Evolutionary conservation across 768 basidiomycete species (phyloP).

Genomic region (Xanthoconium purpureum): DNA sequence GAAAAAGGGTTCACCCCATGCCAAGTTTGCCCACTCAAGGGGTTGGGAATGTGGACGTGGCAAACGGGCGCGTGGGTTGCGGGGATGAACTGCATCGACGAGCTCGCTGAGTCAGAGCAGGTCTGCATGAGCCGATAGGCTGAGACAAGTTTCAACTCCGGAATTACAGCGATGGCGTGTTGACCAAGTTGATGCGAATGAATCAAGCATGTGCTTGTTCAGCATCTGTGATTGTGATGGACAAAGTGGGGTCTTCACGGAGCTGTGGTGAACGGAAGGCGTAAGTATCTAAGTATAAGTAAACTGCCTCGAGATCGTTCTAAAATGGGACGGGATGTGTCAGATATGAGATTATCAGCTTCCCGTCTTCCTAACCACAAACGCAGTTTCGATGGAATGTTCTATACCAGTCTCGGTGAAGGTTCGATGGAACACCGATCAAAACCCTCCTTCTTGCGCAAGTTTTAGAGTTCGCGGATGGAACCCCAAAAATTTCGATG

Average conservation of each 20-base stretch:
- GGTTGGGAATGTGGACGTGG: background rate
- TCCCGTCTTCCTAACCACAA: no score
- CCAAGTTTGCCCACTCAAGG: background rate
- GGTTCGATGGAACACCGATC: no score
- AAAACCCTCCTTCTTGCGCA: no score
- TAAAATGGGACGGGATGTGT: no score
- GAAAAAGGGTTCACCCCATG: no score
- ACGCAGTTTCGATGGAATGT: background rate
- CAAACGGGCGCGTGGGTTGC: background rate
- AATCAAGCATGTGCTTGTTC: background rate
- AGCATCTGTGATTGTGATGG: background rate
- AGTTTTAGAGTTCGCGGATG: no score
- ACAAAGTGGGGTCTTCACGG: background rate
- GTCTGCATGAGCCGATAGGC: background rate
- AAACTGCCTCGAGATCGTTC: background rate
- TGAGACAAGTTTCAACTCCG: background rate
- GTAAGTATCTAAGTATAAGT: no score
- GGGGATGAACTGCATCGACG: background rate
- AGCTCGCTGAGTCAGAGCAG: constrained; percentile 7
- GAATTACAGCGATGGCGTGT: background rate
- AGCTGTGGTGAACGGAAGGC: constrained; percentile 1
- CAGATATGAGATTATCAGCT: background rate
- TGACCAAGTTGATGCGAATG: background rate
- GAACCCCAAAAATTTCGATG: no score
- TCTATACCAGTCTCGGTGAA: no score